Evolutionary conservation across 352 stramenopile genomes (phyloP), one percentile per base, ranked within the genome.

Genomic region (Peronospora farinosa): DNA sequence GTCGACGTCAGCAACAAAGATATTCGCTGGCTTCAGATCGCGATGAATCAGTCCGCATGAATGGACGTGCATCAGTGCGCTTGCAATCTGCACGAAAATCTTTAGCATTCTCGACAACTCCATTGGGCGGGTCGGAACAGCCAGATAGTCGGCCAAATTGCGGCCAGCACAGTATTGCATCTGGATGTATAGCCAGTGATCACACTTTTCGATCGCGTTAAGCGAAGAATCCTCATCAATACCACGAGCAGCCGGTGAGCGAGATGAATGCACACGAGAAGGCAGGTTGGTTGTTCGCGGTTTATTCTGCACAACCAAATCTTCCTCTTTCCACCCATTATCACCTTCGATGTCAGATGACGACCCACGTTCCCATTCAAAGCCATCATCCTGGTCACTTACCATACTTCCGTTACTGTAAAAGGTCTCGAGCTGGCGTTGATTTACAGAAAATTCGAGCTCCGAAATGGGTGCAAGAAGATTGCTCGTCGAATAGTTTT

Each of bases 161-260:
- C 84, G 72, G 0, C 72, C 78, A 13, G 82, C 82, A 62, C 86
- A 96, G 61, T 95, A 94, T 48, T 90, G 82, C 88, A 96, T 96
- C 57, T 96, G 86, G 41, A 96, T 96, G 54, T 93, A 96, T 43
- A 96, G 54, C 78, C 81, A 90, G 52, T 95, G 84, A 40, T 95
- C 85, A 54, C 76, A 89, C 27, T 69, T 73, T 42, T 88, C 73
- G 13, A 53, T 41, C 1, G 72, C 65, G 32, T 78, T 71, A 8
- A 65, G 69, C 0, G 73, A 77, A 10, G 73, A 67, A 45, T 88
- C 72, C 31, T 74, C 73, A 16, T 65, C 65, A 17, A 38, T 63
- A 5, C 40, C 49, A n/a, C 44, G 49, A 43, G 51, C 43, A 53
- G 33, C 44, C 27, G 48, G 54, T 4, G 55, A 55, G 21, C 15